Conservation (phyloP, 2,329 filamentous ascomycete species). For the Incumbomyces lentus region DNA sequence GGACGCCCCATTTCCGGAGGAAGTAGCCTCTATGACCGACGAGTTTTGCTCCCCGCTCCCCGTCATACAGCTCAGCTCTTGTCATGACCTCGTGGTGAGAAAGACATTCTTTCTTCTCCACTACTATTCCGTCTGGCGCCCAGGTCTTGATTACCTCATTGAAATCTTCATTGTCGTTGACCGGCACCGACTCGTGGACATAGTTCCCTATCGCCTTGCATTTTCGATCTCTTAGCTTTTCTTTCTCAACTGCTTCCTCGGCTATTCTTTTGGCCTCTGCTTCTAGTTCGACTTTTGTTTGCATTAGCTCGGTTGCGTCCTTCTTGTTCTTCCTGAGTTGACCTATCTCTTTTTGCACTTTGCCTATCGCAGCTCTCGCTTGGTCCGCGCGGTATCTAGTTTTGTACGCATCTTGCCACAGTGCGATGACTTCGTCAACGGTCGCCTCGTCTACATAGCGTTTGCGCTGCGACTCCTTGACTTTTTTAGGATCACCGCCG, state of each 20-base stretch:
- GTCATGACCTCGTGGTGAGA: constrained; percentile 93
- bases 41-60: constrained; percentile 84
- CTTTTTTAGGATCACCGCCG: constrained; percentile 81
- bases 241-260: constrained; percentile 65
- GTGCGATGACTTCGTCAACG: constrained; percentile 74
- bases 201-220: constrained; percentile 79
- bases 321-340: constrained; percentile 92
- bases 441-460: constrained; percentile 69
- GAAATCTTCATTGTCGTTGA: constrained; percentile 79
- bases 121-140: constrained; percentile 63
- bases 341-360: constrained; percentile 79
- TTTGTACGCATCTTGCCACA: constrained; percentile 20
- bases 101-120: constrained; percentile 66
- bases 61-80: constrained; percentile 81
- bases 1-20: constrained; percentile 77
- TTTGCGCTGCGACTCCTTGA: constrained; percentile 80
- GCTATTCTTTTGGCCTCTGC: constrained; percentile 73
- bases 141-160: constrained; percentile 69
- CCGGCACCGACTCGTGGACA: constrained; percentile 77
- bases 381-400: constrained; percentile 65
- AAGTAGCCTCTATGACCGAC: constrained; percentile 94
- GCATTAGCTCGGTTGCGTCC: constrained; percentile 67
- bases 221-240: constrained; percentile 62
- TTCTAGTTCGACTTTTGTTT: constrained; percentile 66
- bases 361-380: constrained; percentile 76